Conservation (phyloP, 1,139 yeast species). For the Lodderomyces jiufengensis region DNA sequence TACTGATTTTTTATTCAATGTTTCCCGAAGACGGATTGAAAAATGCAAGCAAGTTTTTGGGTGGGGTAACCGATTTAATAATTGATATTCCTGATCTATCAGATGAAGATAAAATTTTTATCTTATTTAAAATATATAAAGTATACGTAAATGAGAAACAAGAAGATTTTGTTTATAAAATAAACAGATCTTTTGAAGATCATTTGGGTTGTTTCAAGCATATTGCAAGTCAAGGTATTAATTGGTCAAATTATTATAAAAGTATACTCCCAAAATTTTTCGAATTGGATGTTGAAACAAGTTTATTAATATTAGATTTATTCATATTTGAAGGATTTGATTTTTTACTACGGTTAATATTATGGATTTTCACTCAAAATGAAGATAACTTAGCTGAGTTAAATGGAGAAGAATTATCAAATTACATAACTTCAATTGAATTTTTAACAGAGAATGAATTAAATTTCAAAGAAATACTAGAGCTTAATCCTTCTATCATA, state of each 20-base stretch:
- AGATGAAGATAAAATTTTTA: constrained; percentile 30
- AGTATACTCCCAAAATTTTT: constrained; percentile 22
- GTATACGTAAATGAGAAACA: constrained; percentile 24
- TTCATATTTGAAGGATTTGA: constrained; percentile 42
- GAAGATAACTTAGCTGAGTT: constrained; percentile 19
- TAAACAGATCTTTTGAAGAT: constrained; percentile 38
- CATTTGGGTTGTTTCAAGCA: constrained; percentile 28
- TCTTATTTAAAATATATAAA: constrained; percentile 35
- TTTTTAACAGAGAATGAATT: constrained; percentile 18
- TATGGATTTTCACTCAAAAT: constrained; percentile 21
- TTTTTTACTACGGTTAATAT: constrained; percentile 29
- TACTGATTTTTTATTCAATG: background rate
- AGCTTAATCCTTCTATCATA: constrained; percentile 29
- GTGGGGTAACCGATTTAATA: constrained; percentile 20
- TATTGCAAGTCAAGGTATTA: constrained; percentile 37
- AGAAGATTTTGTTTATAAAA: constrained; percentile 39
- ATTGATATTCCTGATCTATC: constrained; percentile 20
- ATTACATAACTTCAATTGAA: constrained; percentile 22
- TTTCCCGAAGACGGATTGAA: background rate
- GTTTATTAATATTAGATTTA: constrained; percentile 30
- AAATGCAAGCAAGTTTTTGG: background rate
- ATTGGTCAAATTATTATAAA: constrained; percentile 25
- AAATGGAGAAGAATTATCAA: constrained; percentile 29
- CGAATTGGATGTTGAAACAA: constrained; percentile 5
- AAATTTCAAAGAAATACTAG: constrained; percentile 17